Conservation (phyloP, 2,329 filamentous ascomycete genomes). For the Diplodia mutila region DNA sequence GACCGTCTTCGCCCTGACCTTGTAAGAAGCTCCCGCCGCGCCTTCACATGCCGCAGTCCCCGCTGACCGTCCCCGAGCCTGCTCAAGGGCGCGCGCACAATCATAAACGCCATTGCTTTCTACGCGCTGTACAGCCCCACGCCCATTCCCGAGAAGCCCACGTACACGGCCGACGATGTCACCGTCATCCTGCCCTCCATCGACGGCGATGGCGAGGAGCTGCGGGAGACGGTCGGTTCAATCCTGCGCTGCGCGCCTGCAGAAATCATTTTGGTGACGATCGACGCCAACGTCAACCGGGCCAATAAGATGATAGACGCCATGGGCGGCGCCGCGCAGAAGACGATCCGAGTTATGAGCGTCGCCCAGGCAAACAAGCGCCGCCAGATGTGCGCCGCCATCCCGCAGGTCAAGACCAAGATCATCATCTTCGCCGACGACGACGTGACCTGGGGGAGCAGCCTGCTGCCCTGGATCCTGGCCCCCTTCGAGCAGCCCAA, state of each 20-base stretch:
- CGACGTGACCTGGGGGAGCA: conserved; percentile 89
- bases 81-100: conserved; percentile 82
- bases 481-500: conserved; percentile 84
- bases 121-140: conserved; percentile 88
- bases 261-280: conserved; percentile 84
- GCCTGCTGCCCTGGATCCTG: conserved; percentile 86
- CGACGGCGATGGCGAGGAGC: conserved; percentile 80
- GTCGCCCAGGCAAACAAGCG: conserved; percentile 92
- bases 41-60: not conserved
- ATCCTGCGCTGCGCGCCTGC: conserved; percentile 71
- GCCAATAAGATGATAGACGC: conserved; percentile 63
- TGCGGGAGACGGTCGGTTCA: conserved; percentile 78
- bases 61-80: conserved; percentile 58
- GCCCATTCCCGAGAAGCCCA: conserved; percentile 79
- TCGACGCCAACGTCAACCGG: conserved; percentile 73
- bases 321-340: conserved; percentile 44
- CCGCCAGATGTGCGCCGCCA: conserved; percentile 87
- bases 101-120: conserved; percentile 77
- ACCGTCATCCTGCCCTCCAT: conserved; percentile 94
- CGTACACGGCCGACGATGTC: conserved; percentile 78
- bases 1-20: conserved; percentile 24
- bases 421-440: conserved; percentile 95
- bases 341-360: conserved; percentile 72
- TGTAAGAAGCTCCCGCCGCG: conserved; percentile 5
- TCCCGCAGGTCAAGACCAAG: conserved; percentile 78